Base-by-base conservation (phyloP, 352 stramenopile species). In the Phytophthora vignae region DNA sequence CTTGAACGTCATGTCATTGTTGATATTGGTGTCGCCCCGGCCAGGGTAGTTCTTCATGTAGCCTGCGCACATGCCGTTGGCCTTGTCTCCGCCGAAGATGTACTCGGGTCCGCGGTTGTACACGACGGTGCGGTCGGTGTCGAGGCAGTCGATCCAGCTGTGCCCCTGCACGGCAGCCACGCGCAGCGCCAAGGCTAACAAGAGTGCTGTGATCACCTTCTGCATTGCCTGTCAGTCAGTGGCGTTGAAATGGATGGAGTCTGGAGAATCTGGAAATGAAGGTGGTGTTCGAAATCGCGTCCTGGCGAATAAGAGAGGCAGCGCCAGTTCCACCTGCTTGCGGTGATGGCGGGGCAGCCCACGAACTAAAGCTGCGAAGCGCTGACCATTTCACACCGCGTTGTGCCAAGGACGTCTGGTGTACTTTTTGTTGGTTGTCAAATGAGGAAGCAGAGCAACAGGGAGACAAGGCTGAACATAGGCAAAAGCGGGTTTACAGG, bases 121-220 rank as follows among this genome's bases (percentile, higher is more conserved):
- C 10, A 92, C 85, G 10, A 90, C 69, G 0, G 64, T 69, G 68
- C 75, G 81, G 60, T 86, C 69, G 7, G 71, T 86, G 59, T 90
- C 87, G 46, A 94, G 76, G 61, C 87, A 94, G 69, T 94, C 87
- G 73, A 93, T 87, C 85, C 85, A 92, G 54, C 70, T 82, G 60
- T 91, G 83, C 8, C 79, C 79, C 11, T 71, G 56, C 38, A 81
- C 69, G 4, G 6, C 40, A 8, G 27, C 57, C 22, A 72, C 55
- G 56, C 15, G 69, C 31, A 75, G 36, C 56, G 61, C n/a, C 46
- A 73, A 55, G 8, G 67, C n/a, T n/a, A 76, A 53, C 6, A 65
- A 10, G 9, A 65, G 7, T 19, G 55, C 8, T 59, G 53, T 21
- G 21, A 53, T 69, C 25, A 29, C 25, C 55, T 48, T 57, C 38